Conservation (phyloP, 2,329 filamentous ascomycete species). For the Cyphellophora europaea region DNA sequence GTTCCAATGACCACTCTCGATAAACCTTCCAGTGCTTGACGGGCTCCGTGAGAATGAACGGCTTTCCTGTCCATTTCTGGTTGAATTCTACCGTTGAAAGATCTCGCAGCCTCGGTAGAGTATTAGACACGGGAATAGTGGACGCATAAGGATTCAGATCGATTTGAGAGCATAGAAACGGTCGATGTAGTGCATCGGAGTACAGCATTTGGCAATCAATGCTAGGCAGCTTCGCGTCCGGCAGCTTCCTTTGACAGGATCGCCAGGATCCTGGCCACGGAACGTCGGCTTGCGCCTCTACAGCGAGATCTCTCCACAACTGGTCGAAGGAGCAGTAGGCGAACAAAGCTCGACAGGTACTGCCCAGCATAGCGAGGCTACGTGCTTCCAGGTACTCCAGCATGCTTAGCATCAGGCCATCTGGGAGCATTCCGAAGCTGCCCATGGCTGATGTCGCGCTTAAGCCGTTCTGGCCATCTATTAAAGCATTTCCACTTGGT, state of each 20-base stretch:
- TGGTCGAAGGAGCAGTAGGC: constrained; percentile 79
- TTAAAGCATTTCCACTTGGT: constrained; percentile 75
- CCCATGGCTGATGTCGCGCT: constrained; percentile 60
- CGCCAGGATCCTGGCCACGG: constrained; percentile 80
- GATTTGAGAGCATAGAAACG: constrained; percentile 80
- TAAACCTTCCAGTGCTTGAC: constrained; percentile 76
- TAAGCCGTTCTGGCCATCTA: constrained; percentile 53
- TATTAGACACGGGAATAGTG: constrained; percentile 63
- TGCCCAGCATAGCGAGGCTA: constrained; percentile 57
- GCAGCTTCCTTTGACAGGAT: constrained; percentile 60
- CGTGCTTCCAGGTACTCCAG: constrained; percentile 64
- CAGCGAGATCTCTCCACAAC: constrained; percentile 76
- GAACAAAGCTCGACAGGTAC: constrained; percentile 76
- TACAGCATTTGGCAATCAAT: constrained; percentile 72
- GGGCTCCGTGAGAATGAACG: constrained; percentile 77
- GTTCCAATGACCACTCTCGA: constrained; percentile 62
- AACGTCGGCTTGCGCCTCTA: constrained; percentile 40
- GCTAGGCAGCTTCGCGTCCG: constrained; percentile 41
- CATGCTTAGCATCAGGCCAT: constrained; percentile 68
- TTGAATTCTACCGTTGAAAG: constrained; percentile 67
- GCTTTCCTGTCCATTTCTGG: constrained; percentile 63
- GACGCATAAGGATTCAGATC: constrained; percentile 55
- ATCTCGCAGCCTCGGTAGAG: constrained; percentile 60
- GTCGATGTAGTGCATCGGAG: constrained; percentile 81
- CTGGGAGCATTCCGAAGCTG: constrained; percentile 58